These are phyloP conservation scores for Bjerkandera adusta DNA, from an alignment of 1,284 basidiomycete genomes.

Conservation along the genomic window DNA sequence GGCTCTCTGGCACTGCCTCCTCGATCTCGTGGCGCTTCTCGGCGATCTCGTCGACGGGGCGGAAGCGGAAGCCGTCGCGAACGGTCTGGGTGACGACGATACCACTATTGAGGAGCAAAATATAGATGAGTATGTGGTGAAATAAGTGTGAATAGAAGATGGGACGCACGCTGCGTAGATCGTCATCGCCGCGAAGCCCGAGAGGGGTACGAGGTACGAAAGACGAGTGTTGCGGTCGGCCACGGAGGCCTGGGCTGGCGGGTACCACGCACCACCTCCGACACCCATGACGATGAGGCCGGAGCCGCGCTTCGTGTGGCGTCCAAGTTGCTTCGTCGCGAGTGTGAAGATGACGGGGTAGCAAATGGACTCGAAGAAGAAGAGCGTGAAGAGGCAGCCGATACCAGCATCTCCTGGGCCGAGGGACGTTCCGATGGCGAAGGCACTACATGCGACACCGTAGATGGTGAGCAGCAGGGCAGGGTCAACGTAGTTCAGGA, in stretches of 20 bases:
- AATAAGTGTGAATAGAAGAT: background rate
- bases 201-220: constrained; percentile 60
- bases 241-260: constrained; percentile 66
- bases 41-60: constrained; percentile 42
- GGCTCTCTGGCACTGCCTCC: constrained; percentile 11
- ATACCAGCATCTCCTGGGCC: constrained; percentile 55
- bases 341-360: constrained; percentile 73
- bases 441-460: constrained; percentile 48
- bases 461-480: constrained; percentile 61
- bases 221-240: constrained; percentile 54
- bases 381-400: constrained; percentile 63
- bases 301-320: constrained; percentile 68
- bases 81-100: constrained; percentile 49
- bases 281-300: constrained; percentile 75
- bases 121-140: constrained; percentile 9
- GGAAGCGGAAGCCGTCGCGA: constrained; percentile 48
- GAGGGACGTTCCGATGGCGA: constrained; percentile 53
- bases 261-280: constrained; percentile 76
- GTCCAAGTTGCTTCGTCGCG: constrained; percentile 68
- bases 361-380: constrained; percentile 79
- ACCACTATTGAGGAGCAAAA: constrained; percentile 41
- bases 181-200: constrained; percentile 58
- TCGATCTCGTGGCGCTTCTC: constrained; percentile 20
- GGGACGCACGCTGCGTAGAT: constrained; percentile 55
- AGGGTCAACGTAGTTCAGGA: constrained; percentile 65